These are phyloP conservation scores for Lepidopterella palustris DNA, from an alignment of 495 filamentous ascomycete genomes.

Conservation along the genomic window DNA sequence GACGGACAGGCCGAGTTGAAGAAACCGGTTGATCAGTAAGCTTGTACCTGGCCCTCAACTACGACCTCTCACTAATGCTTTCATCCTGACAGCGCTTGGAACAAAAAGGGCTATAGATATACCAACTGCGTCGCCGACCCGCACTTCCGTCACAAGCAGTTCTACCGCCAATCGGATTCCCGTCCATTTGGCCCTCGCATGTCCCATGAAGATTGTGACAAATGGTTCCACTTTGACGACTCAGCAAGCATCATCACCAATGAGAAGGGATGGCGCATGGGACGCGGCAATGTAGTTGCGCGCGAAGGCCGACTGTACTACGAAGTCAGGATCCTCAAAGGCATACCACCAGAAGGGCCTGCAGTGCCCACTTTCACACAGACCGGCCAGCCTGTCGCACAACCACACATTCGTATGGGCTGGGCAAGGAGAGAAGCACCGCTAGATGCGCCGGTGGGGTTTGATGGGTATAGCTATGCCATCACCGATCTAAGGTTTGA, in stretches of 20 bases:
- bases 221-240: slow-evolving; percentile 62
- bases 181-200: slow-evolving; percentile 74
- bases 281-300: slow-evolving; percentile 81
- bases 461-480: slow-evolving; percentile 94
- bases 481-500: slow-evolving; percentile 83
- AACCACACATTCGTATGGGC: slow-evolving; percentile 73
- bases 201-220: slow-evolving; percentile 85
- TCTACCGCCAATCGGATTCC: slow-evolving; percentile 82
- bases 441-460: slow-evolving; percentile 86
- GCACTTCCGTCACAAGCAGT: slow-evolving; percentile 75
- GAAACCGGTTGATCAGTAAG: slow-evolving; percentile 37
- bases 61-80: neutral
- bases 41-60: neutral
- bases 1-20: slow-evolving; percentile 33
- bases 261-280: slow-evolving; percentile 76
- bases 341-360: slow-evolving; percentile 45
- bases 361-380: slow-evolving; percentile 16
- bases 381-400: slow-evolving; percentile 19
- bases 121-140: slow-evolving; percentile 86
- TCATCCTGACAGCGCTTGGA: slow-evolving; percentile 59
- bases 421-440: slow-evolving; percentile 87
- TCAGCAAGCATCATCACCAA: slow-evolving; percentile 58
- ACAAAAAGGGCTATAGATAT: slow-evolving; percentile 88
- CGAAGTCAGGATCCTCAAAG: slow-evolving; percentile 81
- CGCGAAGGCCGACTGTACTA: slow-evolving; percentile 91